phyloP scores from a whole-genome alignment of 768 basidiomycete species.

The Russula emetica region DNA sequence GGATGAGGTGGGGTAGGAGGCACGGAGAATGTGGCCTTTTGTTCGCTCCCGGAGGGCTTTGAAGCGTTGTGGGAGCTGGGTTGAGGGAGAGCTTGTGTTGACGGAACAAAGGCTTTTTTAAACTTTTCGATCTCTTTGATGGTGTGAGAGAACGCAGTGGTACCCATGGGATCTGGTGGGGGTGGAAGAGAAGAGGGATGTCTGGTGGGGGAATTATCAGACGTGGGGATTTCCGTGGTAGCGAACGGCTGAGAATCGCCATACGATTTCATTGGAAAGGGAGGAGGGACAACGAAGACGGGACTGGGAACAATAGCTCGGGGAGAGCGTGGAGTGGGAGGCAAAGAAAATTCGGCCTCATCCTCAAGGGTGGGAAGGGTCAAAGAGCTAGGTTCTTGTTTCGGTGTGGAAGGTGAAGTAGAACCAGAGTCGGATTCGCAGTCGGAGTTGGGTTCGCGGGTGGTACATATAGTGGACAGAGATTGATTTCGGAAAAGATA shows the following conservation, averaged over 20 bases:
- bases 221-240: not conserved
- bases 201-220: not conserved
- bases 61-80: slow-evolving; percentile 32
- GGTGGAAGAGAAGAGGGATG: no score
- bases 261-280: not conserved
- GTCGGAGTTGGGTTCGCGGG: slow-evolving; percentile 37
- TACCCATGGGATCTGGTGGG: no score
- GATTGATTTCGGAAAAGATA: slow-evolving; percentile 26
- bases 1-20: slow-evolving; percentile 69
- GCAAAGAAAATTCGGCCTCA: no score
- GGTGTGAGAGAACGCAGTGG: slow-evolving; percentile 17
- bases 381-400: no score
- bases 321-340: no score
- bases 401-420: no score
- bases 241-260: not conserved
- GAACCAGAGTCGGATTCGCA: no score
- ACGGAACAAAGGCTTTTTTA: no score
- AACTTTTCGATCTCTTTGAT: no score
- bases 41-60: slow-evolving; percentile 23
- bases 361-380: no score
- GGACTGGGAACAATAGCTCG: no score
- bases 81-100: slow-evolving; percentile 45
- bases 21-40: slow-evolving; percentile 32
- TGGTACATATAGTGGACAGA: slow-evolving; percentile 32
- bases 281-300: no score